Base-by-base conservation (phyloP, 345 rosid species). In the Noccaea caerulescens region DNA sequence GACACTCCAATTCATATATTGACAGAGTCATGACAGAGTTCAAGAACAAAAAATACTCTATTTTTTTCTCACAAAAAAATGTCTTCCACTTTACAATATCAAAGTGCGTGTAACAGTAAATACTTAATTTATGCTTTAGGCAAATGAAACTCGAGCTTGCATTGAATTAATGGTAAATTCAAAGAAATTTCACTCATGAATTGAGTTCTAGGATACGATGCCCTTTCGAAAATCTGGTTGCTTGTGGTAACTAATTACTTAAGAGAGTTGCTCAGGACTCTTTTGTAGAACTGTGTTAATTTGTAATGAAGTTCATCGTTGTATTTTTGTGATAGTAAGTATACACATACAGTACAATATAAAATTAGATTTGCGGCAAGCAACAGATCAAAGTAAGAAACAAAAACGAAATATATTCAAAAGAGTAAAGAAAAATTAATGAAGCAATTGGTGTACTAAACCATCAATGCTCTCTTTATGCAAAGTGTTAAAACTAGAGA, bases 401-500 rank as follows among this genome's bases (percentile, higher is more conserved):
- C 11, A 27, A 41, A 41, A 53, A 52, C 8, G 46, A 33, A 43
- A 71, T 14, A 62, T 2, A 2, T 27, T 54, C 8, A 6, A 23
- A 54, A 72, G 43, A 49, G 11, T 12, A 34, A 41, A 49, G 42
- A 34, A 13, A 20, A 50, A 20, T 18, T 8, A 36, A 44, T 56
- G 41, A 66, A 39, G 66, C 46, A 44, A 52, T 7, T 67, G 73
- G 68, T 16, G 68, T 16, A 52, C 60, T 43, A 73, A 66, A 36
- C 56, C 62, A 63, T 34, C 25, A 56, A 56, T 13, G 43, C 42
- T 9, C 39, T 9, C 16, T 54, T 54, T 73, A 67, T 41, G 77
- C 49, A n/a, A 68, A 58, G 46, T 41, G 38, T 12, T 12, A 20
- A 42, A 66, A 58, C 72, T 74, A 67, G 68, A 67, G 56, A 67